Evolutionary conservation across 148 eudicot genomes (phyloP), one percentile per base, ranked within the genome.

Genomic region (Euryodendron excelsum): DNA sequence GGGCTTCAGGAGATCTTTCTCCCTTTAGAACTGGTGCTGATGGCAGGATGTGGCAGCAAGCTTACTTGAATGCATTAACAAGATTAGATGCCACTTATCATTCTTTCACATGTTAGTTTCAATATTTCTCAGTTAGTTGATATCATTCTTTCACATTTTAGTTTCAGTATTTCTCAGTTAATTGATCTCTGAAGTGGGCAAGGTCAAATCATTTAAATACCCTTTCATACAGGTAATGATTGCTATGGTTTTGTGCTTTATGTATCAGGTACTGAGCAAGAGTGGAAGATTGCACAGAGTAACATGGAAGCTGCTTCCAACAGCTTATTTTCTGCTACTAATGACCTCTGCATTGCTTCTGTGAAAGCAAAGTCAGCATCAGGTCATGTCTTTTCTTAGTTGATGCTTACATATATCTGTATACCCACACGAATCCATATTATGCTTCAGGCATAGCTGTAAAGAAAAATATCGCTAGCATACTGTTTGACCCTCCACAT

Each of bases 11-110:
- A 53, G 94, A 95, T 72, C 70, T 85, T 34, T 84, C 82, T 78
- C 87, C 96, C 68, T 82, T 76, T 44, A 84, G 85, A 74, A 82
- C 84, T 84, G 85, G 87, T 73, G 89, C 87, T 71, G 98, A 92
- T 86, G 88, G 89, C 70, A 87, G 86, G 84, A 68, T 87, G 61
- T 93, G 99, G 99, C 98, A 96, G 85, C 97, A 96, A 84, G 84
- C 82, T 71, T 93, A 88, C 88, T 83, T 86, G 44, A 90, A 87
- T 85, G 92, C 90, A 78, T 76, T 96, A 80, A 78, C 88, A 77
- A 90, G 88, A 86, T 83, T 96, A 86, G 99, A 96, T 74, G 83
- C 87, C 58, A 80, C 97, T 28, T 92, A 87, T 84, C 94, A 88
- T 82, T 87, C 99, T 77, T 89, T 87, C 77, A 89, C 90, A 74